Percentiles rank a stretch among this genome's conserved stretches.
Conservation (phyloP, 768 basidiomycete genomes). For the Tephrocybe sp. region DNA sequence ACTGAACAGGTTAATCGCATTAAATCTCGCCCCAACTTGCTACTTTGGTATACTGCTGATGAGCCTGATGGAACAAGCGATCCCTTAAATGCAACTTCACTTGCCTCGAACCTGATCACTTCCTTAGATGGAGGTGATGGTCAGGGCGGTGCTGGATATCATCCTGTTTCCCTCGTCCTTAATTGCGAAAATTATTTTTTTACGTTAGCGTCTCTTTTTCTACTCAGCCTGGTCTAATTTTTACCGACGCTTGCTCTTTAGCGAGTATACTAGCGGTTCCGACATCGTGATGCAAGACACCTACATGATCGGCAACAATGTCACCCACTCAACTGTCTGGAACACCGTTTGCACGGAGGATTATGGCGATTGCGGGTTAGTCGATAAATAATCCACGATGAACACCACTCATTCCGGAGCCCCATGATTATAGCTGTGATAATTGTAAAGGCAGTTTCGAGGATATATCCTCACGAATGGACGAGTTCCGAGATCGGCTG, state of each 20-base stretch:
- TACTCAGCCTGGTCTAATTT: background rate
- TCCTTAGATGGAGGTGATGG: constrained; percentile 52
- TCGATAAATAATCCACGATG: background rate
- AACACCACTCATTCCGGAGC: background rate
- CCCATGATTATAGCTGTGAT: constrained; percentile 34
- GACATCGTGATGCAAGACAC: constrained; percentile 73
- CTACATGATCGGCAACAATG: constrained; percentile 59
- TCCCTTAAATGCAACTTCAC: constrained; percentile 57
- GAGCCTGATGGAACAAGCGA: constrained; percentile 71
- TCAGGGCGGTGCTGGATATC: constrained; percentile 51
- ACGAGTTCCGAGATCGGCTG: constrained; percentile 57
- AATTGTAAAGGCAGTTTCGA: constrained; percentile 69
- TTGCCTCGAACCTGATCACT: constrained; percentile 54
- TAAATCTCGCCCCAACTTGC: constrained; percentile 64
- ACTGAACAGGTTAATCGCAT: constrained; percentile 66
- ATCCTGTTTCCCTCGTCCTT: constrained; percentile 62
- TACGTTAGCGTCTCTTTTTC: constrained; percentile 22
- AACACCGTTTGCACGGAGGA: constrained; percentile 58
- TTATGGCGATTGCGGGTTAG: constrained; percentile 75
- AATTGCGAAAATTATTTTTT: constrained; percentile 71
- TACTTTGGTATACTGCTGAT: constrained; percentile 72
- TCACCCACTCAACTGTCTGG: constrained; percentile 61
- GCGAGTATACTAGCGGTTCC: constrained; percentile 50
- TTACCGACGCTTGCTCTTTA: constrained; percentile 9
- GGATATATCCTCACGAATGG: constrained; percentile 67